phyloP scores from a whole-genome alignment of 306 rosid species.

The Medicago ruthenica region DNA sequence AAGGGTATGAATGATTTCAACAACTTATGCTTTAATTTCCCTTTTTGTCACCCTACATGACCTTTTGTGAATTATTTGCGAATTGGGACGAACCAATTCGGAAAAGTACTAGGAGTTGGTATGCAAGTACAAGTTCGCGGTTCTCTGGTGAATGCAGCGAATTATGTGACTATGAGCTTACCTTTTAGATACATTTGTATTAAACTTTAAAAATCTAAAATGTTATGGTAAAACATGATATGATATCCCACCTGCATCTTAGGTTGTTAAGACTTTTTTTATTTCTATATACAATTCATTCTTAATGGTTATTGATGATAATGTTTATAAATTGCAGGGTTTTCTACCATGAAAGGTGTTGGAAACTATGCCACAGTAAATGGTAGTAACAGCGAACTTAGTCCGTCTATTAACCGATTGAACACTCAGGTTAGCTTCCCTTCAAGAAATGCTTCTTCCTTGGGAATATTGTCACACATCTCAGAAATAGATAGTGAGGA shows the following conservation, averaged over 20 bases:
- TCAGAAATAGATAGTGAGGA: slow-evolving; percentile 62
- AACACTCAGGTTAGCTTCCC: slow-evolving; percentile 66
- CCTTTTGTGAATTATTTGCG: neutral
- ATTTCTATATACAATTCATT: neutral
- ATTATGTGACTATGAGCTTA: neutral
- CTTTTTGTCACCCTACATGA: neutral
- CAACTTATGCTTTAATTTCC: neutral
- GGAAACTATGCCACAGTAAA: slow-evolving; percentile 50
- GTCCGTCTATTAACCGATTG: slow-evolving; percentile 59
- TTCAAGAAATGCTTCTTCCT: slow-evolving; percentile 55
- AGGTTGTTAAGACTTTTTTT: neutral
- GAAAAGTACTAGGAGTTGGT: neutral
- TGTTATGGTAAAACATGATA: neutral
- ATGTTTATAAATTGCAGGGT: slow-evolving; percentile 53
- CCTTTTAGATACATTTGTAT: neutral
- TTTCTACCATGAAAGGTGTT: slow-evolving; percentile 52
- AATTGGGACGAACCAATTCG: neutral
- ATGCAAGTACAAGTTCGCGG: neutral
- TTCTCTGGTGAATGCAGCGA: neutral
- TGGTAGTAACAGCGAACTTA: slow-evolving; percentile 49
- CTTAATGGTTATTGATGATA: slow-evolving; percentile 34
- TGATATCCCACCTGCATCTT: neutral
- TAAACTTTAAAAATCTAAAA: neutral
- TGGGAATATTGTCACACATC: slow-evolving; percentile 71
- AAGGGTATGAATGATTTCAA: neutral